A percentile compares a stretch with the other conserved stretches of the same genome.
phyloP scores from a whole-genome alignment of 805 yeast species.

The Saturnispora quitensis region DNA sequence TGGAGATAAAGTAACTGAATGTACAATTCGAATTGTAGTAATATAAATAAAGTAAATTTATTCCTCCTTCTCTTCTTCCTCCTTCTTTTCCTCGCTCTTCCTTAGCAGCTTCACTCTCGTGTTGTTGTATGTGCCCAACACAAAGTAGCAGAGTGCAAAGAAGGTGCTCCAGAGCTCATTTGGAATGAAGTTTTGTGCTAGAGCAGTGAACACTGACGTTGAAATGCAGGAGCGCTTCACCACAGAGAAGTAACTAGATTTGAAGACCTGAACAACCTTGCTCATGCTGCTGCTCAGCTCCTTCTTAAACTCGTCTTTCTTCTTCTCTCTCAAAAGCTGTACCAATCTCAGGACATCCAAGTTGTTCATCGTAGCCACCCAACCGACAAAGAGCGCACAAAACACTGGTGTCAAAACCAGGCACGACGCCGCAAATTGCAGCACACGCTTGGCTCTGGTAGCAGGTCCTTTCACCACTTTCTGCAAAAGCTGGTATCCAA shows the following conservation, averaged over 20 bases:
- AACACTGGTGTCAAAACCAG: slow-evolving; percentile 47
- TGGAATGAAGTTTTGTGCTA: slow-evolving; percentile 49
- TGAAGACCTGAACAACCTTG: slow-evolving; percentile 24
- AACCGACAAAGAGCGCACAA: slow-evolving; percentile 39
- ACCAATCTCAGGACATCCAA: slow-evolving; percentile 4
- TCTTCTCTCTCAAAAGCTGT: neutral
- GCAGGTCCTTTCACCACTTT: slow-evolving; percentile 37
- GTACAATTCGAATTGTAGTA: neutral
- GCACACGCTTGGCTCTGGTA: slow-evolving; percentile 30
- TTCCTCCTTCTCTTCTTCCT: neutral
- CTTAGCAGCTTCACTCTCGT: slow-evolving; percentile 35
- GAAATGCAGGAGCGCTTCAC: slow-evolving; percentile 47
- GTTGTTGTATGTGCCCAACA: slow-evolving; percentile 56
- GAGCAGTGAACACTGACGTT: slow-evolving; percentile 38
- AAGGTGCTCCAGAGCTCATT: slow-evolving; percentile 61
- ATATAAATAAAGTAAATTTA: neutral
- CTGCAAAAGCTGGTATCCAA: slow-evolving; percentile 39
- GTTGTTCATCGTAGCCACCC: slow-evolving; percentile 43
- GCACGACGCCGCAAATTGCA: slow-evolving; percentile 45
- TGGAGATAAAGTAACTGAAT: too few relatives aligned
- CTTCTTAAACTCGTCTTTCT: slow-evolving; percentile 8
- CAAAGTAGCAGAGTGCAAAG: slow-evolving; percentile 47
- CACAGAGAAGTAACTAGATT: slow-evolving; percentile 36
- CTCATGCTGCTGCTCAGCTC: slow-evolving; percentile 13
- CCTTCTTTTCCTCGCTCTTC: neutral